Conservation (phyloP, 805 yeast species). For the Pichia gijzeniarum region DNA sequence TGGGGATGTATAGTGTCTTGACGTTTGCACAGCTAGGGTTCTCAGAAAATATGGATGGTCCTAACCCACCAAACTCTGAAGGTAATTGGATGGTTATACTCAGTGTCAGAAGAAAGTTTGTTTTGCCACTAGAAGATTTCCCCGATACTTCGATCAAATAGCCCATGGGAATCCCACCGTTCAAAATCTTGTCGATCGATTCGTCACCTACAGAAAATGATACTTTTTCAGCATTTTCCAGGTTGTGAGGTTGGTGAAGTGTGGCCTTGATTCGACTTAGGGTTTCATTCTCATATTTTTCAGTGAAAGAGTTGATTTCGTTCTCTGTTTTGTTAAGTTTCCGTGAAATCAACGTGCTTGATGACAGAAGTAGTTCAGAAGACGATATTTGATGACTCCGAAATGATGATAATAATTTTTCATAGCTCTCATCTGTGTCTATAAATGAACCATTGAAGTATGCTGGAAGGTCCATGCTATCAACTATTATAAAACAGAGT, state of each 20-base stretch:
- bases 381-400: slow-evolving; percentile 30
- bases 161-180: slow-evolving; percentile 48
- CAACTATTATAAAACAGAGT: too few species aligned
- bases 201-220: slow-evolving; percentile 49
- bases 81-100: slow-evolving; percentile 54
- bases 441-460: slow-evolving; percentile 3
- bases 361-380: slow-evolving; percentile 36
- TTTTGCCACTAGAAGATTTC: slow-evolving; percentile 79
- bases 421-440: slow-evolving; percentile 26
- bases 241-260: background rate
- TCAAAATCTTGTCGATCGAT: slow-evolving; percentile 40
- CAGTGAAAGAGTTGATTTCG: slow-evolving; percentile 24
- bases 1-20: slow-evolving; percentile 64
- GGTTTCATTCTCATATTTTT: slow-evolving; percentile 13
- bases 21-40: slow-evolving; percentile 12
- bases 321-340: slow-evolving; percentile 28
- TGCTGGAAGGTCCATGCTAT: slow-evolving; percentile 9
- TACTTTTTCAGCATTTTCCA: background rate
- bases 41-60: slow-evolving; percentile 21
- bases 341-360: slow-evolving; percentile 30
- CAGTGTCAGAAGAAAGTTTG: slow-evolving; percentile 69
- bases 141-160: slow-evolving; percentile 74
- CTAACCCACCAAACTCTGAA: slow-evolving; percentile 40
- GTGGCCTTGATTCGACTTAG: background rate
- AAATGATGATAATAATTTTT: slow-evolving; percentile 25